Evolutionary conservation across 2,329 filamentous ascomycete species (phyloP), one percentile per base, ranked within the genome.

Genomic region (Sphaerulina vaccinii): DNA sequence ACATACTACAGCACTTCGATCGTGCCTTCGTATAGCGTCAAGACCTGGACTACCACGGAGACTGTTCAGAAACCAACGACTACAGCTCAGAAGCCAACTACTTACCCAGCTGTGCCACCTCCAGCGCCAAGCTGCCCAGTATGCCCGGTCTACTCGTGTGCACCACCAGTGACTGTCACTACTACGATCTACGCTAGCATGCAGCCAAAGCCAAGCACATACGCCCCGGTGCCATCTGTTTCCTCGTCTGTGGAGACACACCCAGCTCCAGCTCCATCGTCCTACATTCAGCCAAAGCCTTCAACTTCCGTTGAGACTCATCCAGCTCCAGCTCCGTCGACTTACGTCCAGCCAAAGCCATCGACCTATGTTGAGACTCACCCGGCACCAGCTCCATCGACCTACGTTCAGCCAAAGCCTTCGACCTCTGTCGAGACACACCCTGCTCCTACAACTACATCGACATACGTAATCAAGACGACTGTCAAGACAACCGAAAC

Each of bases 1-100:
- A 39, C 37, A 19, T 39, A 39, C 37, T 39, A 39, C 37, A 39
- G 37, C 37, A 39, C 37, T 39, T 39, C 37, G 37, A 8, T 39
- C 18, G 19, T 21, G 19, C 16, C 18, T 1, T 39, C 37, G 3
- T 39, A 39, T 18, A 19, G 16, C 3, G 37, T 22, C 15, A 21
- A 15, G 7, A 39, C 37, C 13, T 39, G 37, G 37, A 5, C 10
- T 18, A 39, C 18, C 15, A 22, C 37, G 5, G 19, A 18, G 18
- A 39, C 19, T 21, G 18, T 39, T 13, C 16, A 21, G 15, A 19
- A 39, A 18, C 37, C 37, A 39, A 32, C 27, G 10, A 27, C 24
- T 27, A 10, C 24, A 27, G 24, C 10, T 10, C 11, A 22, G 27
- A n/a, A 29, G 22, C 24, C 22, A n/a, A 40, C 45, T 2, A 49